phyloP scores from a whole-genome alignment of 129 eudicot species.

The Glebionis coronaria region DNA sequence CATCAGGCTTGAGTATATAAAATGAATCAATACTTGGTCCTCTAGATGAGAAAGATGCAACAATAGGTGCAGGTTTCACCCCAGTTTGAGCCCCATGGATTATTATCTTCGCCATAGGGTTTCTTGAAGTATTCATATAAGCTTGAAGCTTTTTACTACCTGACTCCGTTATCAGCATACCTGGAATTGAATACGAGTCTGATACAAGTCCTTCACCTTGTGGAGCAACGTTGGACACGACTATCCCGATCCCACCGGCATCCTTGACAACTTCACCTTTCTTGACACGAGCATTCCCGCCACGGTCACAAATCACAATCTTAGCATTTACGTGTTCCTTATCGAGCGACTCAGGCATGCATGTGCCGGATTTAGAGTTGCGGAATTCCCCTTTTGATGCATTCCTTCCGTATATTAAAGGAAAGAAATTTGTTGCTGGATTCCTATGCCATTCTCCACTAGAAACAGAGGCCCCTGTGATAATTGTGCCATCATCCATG shows the following conservation, averaged over 20 bases:
- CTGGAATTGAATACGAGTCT: slow-evolving; percentile 65
- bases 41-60: slow-evolving; percentile 71
- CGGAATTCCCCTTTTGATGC: slow-evolving; percentile 25
- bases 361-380: slow-evolving; percentile 30
- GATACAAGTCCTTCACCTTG: slow-evolving; percentile 67
- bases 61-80: slow-evolving; percentile 64
- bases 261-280: slow-evolving; percentile 55
- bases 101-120: slow-evolving; percentile 50
- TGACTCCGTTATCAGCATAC: slow-evolving; percentile 51
- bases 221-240: slow-evolving; percentile 55
- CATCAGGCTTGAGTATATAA: slow-evolving; percentile 66
- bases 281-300: slow-evolving; percentile 43
- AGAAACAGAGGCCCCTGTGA: slow-evolving; percentile 66
- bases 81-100: slow-evolving; percentile 56
- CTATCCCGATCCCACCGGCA: slow-evolving; percentile 74
- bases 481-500: slow-evolving; percentile 43
- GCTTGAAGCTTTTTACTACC: slow-evolving; percentile 27
- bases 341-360: slow-evolving; percentile 55
- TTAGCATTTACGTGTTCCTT: slow-evolving; percentile 45
- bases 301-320: slow-evolving; percentile 71
- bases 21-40: slow-evolving; percentile 57
- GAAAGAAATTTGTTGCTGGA: slow-evolving; percentile 24
- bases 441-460: slow-evolving; percentile 21
- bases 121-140: slow-evolving; percentile 33
- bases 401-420: slow-evolving; percentile 52